Base-by-base conservation (phyloP, 2,329 filamentous ascomycete genomes). In the Paraphoma sp. region DNA sequence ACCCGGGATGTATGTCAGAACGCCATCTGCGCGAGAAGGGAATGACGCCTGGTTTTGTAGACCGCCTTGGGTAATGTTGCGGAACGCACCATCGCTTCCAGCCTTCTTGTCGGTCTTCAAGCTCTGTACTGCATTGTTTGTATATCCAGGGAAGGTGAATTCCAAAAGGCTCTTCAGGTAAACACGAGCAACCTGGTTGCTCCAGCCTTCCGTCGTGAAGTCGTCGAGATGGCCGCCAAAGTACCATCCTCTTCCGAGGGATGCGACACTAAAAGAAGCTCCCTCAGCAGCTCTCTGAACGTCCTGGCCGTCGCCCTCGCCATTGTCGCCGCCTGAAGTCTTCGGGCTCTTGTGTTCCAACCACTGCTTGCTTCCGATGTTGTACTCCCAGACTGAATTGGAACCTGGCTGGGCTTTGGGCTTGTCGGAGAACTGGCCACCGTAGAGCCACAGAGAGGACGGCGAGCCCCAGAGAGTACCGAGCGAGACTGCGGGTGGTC, bases 391-490 rank as follows among this genome's bases (percentile, higher is more conserved):
- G 1, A 89, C 80, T 0, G 88, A 86, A 50, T 88, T 84, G 0
- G 85, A 79, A 1, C 80, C 79, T 0, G 90, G 89, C 0, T 83
- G 76, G 6, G 76, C 79, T 6, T 79, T 76, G 0, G 89, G 87
- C 12, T 80, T 82, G 62, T 91, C 88, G 0, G 88, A 88, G 66
- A 89, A 92, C 63, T 91, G 82, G 16, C 90, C 90, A 16, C 90
- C 90, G 63, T 93, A 93, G 4, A 93, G 82, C 69, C 84, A 93
- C 0, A 93, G 79, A 11, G 86, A 86, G 51, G 87, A 81, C 68
- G 87, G 86, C 45, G 90, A 89, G 67, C 88, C 86, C 90, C 90
- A 93, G 1, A 93, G 81, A 62, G 88, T 89, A n/a, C 90, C 90
- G 44, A 90, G 84, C 0, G 89, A 85, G 11, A 93, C 85, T 4